phyloP scores from a whole-genome alignment of 1,284 basidiomycete genomes.

The Cerioporus squamosus region DNA sequence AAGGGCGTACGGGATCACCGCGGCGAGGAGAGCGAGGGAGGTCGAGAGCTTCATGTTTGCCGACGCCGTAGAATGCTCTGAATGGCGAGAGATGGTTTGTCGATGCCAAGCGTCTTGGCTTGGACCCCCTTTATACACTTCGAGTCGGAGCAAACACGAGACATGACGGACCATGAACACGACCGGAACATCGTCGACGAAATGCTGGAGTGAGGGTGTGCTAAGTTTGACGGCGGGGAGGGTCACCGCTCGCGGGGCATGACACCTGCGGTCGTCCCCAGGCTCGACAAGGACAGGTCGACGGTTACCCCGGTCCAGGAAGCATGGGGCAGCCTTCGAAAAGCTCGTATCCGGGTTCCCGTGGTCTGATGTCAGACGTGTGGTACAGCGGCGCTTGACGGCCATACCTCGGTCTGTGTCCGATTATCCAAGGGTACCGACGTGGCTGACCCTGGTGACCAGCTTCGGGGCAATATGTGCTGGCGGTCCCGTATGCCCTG shows the following conservation, averaged over 20 bases:
- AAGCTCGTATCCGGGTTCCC: not conserved
- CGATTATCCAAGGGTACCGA: not conserved
- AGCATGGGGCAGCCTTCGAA: not conserved
- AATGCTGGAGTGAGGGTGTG: slow-evolving; percentile 14
- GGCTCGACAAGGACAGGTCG: slow-evolving; percentile 1
- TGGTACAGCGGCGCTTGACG: not conserved
- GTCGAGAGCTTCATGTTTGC: slow-evolving; percentile 33
- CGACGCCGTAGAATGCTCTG: slow-evolving; percentile 14
- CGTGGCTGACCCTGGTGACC: slow-evolving; percentile 4
- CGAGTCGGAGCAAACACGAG: not conserved
- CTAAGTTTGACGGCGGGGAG: not conserved
- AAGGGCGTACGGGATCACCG: slow-evolving; percentile 33
- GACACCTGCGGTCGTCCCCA: not conserved
- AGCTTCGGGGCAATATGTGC: slow-evolving; percentile 20
- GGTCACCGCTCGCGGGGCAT: not conserved
- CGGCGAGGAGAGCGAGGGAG: slow-evolving; percentile 33
- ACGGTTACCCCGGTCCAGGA: not conserved
- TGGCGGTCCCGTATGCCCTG: not conserved
- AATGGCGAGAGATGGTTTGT: not conserved
- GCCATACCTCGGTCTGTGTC: slow-evolving; percentile 14
- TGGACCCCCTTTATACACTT: slow-evolving; percentile 17
- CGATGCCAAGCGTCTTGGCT: slow-evolving; percentile 5
- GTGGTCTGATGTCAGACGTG: not conserved
- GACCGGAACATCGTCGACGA: slow-evolving; percentile 23
- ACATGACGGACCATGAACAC: not conserved